These are phyloP conservation scores for Aquilaria sinensis DNA, from an alignment of 345 rosid genomes.

Conservation along the genomic window DNA sequence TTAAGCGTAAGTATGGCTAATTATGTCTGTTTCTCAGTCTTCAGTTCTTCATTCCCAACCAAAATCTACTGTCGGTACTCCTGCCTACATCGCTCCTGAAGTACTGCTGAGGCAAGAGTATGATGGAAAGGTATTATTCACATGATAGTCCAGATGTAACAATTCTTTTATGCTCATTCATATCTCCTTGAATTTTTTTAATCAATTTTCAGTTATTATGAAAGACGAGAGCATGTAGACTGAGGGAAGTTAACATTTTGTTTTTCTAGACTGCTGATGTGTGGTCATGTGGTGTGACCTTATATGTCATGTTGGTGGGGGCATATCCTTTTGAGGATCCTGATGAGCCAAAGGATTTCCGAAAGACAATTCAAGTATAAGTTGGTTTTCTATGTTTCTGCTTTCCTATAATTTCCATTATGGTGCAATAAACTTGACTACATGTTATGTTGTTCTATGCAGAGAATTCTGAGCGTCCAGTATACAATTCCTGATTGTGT, in stretches of 20 bases:
- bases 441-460: slow-evolving; percentile 14
- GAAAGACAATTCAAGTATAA: slow-evolving; percentile 76
- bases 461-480: slow-evolving; percentile 85
- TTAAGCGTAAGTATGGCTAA: no score
- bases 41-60: slow-evolving; percentile 96
- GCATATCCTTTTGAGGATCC: slow-evolving; percentile 98
- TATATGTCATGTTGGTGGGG: slow-evolving; percentile 94
- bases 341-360: slow-evolving; percentile 85
- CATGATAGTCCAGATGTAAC: background rate
- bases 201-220: no score
- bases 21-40: slow-evolving; percentile 40
- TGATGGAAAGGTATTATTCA: slow-evolving; percentile 77
- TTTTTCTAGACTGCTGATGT: slow-evolving; percentile 84
- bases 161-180: background rate
- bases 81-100: slow-evolving; percentile 97
- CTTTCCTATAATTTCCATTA: background rate
- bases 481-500: slow-evolving; percentile 77
- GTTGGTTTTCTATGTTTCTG: background rate
- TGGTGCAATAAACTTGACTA: background rate
- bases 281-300: slow-evolving; percentile 96
- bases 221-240: no score
- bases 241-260: background rate
- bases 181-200: background rate
- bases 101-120: slow-evolving; percentile 76
- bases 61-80: slow-evolving; percentile 97